phyloP scores from a whole-genome alignment of 2,329 filamentous ascomycete species.

The Sclerotinia nivalis region DNA sequence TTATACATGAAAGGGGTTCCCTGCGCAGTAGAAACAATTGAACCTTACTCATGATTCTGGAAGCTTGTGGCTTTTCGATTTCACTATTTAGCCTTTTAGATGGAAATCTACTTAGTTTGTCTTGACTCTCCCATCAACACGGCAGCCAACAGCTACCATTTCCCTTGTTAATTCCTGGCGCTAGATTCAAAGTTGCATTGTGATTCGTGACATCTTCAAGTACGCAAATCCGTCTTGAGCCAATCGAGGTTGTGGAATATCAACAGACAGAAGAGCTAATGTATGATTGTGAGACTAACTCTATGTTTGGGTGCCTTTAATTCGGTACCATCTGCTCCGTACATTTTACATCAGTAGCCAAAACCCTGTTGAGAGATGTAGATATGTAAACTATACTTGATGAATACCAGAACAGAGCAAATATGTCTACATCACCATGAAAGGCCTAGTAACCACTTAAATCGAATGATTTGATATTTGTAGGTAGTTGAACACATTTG shows the following conservation, averaged over 20 bases:
- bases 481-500: neutral
- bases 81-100: neutral
- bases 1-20: neutral
- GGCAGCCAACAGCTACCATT: constrained; percentile 12
- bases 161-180: neutral
- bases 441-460: neutral
- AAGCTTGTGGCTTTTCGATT: constrained; percentile 12
- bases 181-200: constrained; percentile 4
- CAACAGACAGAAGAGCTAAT: constrained; percentile 4
- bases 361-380: neutral
- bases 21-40: neutral
- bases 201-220: neutral
- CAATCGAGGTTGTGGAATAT: neutral
- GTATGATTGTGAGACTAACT: neutral
- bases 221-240: neutral
- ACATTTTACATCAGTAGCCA: neutral
- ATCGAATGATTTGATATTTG: neutral
- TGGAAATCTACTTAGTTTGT: neutral
- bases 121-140: neutral
- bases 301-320: constrained; percentile 9
- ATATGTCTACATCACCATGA: neutral
- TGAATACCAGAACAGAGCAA: neutral
- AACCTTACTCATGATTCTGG: constrained; percentile 17
- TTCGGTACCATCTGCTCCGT: constrained; percentile 10
- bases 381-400: neutral